These are phyloP conservation scores for Lunularia cruciata DNA, from an alignment of 225 moss, liverwort and hornwort genomes.

Conservation along the genomic window DNA sequence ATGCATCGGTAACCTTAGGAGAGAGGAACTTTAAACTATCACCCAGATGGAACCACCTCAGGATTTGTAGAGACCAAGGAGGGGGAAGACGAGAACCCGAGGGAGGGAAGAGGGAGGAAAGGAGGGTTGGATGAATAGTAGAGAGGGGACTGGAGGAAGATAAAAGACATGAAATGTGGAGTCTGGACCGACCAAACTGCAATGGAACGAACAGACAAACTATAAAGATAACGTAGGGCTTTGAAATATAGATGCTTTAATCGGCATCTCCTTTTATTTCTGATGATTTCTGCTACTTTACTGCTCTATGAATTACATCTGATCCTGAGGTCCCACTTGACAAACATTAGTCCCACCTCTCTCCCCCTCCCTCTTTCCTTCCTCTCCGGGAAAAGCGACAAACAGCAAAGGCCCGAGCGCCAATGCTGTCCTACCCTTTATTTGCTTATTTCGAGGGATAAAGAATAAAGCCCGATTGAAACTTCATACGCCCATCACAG, in stretches of 20 bases:
- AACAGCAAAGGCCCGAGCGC: neutral
- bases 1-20: neutral
- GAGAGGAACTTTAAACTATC: neutral
- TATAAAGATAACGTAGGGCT: slow-evolving; percentile 25
- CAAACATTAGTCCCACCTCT: slow-evolving; percentile 14
- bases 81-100: neutral
- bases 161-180: slow-evolving; percentile 5
- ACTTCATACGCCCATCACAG: slow-evolving; percentile 37
- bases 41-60: neutral
- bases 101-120: neutral
- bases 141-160: neutral
- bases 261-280: slow-evolving; percentile 38
- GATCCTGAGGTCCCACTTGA: slow-evolving; percentile 30
- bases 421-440: slow-evolving; percentile 13
- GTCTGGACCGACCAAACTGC: slow-evolving; percentile 10
- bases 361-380: slow-evolving; percentile 12
- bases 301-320: slow-evolving; percentile 32
- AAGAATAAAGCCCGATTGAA: slow-evolving; percentile 22
- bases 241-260: slow-evolving; percentile 29
- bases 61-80: neutral
- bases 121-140: neutral
- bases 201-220: neutral
- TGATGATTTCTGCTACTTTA: slow-evolving; percentile 24
- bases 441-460: slow-evolving; percentile 32
- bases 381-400: slow-evolving; percentile 18